Percentiles rank a stretch among this genome's conserved stretches.
Evolutionary conservation across 495 filamentous ascomycete species (phyloP).

Genomic region (Podospora pseudopauciseta): DNA sequence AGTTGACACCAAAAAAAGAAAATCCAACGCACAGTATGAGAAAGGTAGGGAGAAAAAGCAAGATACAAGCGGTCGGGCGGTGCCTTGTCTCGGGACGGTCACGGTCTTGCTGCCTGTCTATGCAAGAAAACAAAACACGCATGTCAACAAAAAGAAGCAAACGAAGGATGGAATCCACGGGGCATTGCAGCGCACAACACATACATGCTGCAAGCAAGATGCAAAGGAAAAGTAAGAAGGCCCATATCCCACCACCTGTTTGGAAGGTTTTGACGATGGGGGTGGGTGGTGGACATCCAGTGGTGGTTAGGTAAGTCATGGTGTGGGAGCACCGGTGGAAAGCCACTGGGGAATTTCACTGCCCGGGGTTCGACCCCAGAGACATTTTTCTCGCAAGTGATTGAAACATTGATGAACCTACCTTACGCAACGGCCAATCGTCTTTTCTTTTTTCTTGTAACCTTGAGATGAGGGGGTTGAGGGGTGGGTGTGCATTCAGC

Average conservation of each 20-base stretch:
- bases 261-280: not conserved
- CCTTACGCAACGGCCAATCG: not conserved
- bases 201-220: not conserved
- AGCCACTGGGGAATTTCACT: not conserved
- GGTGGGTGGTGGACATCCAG: not conserved
- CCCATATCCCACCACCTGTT: not conserved
- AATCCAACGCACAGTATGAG: not conserved
- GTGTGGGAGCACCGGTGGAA: not conserved
- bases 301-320: not conserved
- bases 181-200: not conserved
- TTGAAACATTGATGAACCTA: not conserved
- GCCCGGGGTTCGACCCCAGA: not conserved
- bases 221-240: not conserved
- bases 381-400: not conserved
- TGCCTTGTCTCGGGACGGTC: not conserved
- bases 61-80: not conserved
- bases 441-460: not conserved
- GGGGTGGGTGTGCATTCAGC: not conserved
- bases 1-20: not conserved
- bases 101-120: not conserved
- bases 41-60: not conserved
- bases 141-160: slow-evolving; percentile 1
- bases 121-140: not conserved
- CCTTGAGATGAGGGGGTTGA: not conserved
- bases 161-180: slow-evolving; percentile 1